Base-by-base conservation (phyloP, 1,284 basidiomycete species). In the Ganoderma lingzhi region DNA sequence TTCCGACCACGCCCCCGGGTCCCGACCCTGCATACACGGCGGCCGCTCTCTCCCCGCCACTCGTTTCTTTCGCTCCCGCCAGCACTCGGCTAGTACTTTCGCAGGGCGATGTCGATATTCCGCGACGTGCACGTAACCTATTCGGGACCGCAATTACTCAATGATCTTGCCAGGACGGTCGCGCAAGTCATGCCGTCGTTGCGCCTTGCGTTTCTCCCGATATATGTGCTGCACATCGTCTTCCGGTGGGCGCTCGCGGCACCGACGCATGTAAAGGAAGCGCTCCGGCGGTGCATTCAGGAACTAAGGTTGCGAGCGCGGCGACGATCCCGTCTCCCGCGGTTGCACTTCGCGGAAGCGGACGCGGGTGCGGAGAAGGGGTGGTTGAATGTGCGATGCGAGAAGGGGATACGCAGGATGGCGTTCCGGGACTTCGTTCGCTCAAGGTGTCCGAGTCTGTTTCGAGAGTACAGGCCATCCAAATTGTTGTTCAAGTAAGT, bases 401-500 rank as follows among this genome's bases (percentile, higher is more conserved):
- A 64, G 59, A 76, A 82, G 14, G 79, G 78, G n/a, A 72, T 76
- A 10, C 69, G 71, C 15, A 42, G 66, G 5, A 70, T 82, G 28
- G 85, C 88, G 1, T 78, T 93, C 48, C 83, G 82, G 63, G 81
- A 84, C 17, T 79, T 93, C 63, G 79, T 93, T 6, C 84, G 89
- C 74, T 80, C 82, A 32, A 82, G 82, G 71, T 92, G 90, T 75
- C 85, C 85, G 30, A 89, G 86, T 71, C 78, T 93, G 62, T 84
- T 84, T 71, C 80, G 79, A 39, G 78, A 80, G 60, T 93, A 89
- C 72, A 79, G 77, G 30, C 88, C 92, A 4, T 78, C 86, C 9
- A 91, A 90, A 90, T 92, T 90, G 89, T 81, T 93, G 51, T 84
- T 82, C 75, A 91, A 86, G 91, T 91, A 66, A 72, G 85, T 79